A percentile compares a stretch with the other conserved stretches of the same genome.
Evolutionary conservation across 345 rosid genomes (phyloP).

Genomic region (Pistacia integerrima): DNA sequence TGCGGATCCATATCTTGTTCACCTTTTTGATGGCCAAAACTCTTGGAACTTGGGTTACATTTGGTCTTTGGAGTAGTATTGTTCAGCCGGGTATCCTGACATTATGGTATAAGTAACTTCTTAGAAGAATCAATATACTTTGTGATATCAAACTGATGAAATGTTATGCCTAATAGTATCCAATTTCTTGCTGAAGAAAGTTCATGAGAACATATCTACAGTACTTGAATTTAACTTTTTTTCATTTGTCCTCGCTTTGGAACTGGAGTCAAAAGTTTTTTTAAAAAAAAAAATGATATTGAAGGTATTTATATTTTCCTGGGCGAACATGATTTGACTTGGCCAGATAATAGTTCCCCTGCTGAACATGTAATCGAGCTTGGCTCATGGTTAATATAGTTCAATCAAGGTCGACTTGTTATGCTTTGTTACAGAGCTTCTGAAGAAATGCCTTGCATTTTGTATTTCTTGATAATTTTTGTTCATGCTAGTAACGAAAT

Average conservation of each 20-base stretch:
- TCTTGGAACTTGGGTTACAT: neutral
- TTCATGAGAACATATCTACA: neutral
- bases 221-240: neutral
- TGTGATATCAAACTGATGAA: neutral
- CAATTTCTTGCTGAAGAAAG: neutral
- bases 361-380: neutral
- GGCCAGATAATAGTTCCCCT: neutral
- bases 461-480: neutral
- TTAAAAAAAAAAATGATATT: too few relatives aligned
- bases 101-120: neutral
- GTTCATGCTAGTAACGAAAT: neutral
- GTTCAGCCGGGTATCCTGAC: neutral
- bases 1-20: neutral
- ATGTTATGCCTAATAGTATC: neutral
- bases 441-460: neutral
- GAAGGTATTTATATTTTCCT: neutral
- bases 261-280: neutral
- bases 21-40: neutral
- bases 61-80: neutral
- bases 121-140: too few relatives aligned
- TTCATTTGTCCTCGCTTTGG: neutral
- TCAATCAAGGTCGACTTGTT: slow-evolving; percentile 3
- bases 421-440: neutral
- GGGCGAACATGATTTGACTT: neutral
- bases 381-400: slow-evolving; percentile 4